Evolutionary conservation across 1,139 yeast species (phyloP), one percentile per base, ranked within the genome.

Genomic region (Hyphopichia khmerensis): DNA sequence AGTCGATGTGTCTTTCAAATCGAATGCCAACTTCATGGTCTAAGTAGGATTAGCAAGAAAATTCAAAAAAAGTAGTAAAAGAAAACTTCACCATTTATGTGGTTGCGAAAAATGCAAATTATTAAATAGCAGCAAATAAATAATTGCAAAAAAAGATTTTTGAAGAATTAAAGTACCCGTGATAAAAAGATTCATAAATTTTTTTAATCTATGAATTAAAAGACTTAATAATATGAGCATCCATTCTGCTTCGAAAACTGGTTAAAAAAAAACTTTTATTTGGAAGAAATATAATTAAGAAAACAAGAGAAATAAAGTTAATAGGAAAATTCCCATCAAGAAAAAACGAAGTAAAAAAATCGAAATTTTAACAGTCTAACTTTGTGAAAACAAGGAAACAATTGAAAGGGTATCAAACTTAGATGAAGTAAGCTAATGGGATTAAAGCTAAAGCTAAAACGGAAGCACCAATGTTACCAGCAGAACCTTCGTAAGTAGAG

Each of bases 351-450:
- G 29, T 26, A 26, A 30, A 30, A 16, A 30, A 30, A 30, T 10
- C 8, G n/a, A 30, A 10, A 16, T n/a, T 14, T 26, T 26, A 26
- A 13, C 29, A 26, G 29, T 4, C 29, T 26, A 26, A 26, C n/a
- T 26, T 26, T 9, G 29, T 7, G 29, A 13, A 26, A 9, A 9
- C n/a, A 26, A 9, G 29, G 10, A 26, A 26, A 3, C 4, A 29
- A 29, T 29, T 14, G 9, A 14, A 7, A 29, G 15, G 32, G 17
- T 14, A n/a, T 29, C 32, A 29, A 35, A 16, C 37, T 33, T 39
- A 39, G 41, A 41, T 35, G 47, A 61, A 53, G 58, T 59, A 59
- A 45, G 62, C 65, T 40, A 62, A 56, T 45, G 67, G 65, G 36
- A 61, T 47, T 42, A 60, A 59, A 41, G 58, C 52, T 42, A 60